Percentiles rank a stretch among this genome's conserved stretches.
These are phyloP conservation scores for Choiromyces venosus DNA, from an alignment of 495 filamentous ascomycete genomes.

Conservation along the genomic window DNA sequence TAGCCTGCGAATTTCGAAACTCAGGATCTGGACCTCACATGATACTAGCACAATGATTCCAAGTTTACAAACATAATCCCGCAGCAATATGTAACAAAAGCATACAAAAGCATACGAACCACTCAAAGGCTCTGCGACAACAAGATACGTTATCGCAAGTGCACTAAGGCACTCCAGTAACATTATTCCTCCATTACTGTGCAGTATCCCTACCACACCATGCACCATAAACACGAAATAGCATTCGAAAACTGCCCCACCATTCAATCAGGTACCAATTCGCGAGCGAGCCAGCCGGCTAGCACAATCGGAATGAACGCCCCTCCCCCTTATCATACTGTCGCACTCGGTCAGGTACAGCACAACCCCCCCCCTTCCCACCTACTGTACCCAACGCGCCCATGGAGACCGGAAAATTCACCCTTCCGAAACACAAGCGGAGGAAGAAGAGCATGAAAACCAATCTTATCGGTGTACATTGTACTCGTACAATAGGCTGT, in stretches of 20 bases:
- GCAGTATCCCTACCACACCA: neutral
- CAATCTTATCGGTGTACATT: too few relatives aligned
- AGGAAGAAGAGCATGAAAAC: too few relatives aligned
- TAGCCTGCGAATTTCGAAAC: neutral
- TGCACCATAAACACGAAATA: neutral
- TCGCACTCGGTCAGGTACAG: neutral
- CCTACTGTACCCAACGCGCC: neutral
- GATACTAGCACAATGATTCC: neutral
- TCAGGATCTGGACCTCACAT: neutral
- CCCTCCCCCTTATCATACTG: neutral
- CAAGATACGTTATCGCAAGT: neutral
- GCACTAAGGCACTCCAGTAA: neutral
- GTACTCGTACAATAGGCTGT: neutral
- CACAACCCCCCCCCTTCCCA: neutral
- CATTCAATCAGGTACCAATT: neutral
- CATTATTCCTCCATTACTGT: neutral
- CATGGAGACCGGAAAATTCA: neutral
- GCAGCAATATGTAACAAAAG: neutral
- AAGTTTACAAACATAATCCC: too few relatives aligned
- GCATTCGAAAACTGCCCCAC: neutral
- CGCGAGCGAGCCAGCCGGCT: too few relatives aligned
- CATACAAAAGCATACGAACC: neutral
- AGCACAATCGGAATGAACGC: neutral
- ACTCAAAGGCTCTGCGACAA: neutral
- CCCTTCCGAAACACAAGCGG: neutral